phyloP scores from a whole-genome alignment of 495 filamentous ascomycete genomes.

The Penicillium goetzii region DNA sequence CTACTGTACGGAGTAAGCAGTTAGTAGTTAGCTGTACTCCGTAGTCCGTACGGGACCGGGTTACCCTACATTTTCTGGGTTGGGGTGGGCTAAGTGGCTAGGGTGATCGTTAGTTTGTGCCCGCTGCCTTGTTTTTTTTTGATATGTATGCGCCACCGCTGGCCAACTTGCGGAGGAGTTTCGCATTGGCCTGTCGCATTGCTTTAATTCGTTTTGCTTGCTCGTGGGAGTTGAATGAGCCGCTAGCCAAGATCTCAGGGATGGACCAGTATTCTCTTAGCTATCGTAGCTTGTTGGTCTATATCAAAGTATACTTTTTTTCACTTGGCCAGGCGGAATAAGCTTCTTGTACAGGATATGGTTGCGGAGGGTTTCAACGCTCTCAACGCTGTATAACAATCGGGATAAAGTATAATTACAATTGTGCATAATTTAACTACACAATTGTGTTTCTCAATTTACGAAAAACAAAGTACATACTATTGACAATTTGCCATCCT shows the following conservation, averaged over 20 bases:
- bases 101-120: slow-evolving; percentile 17
- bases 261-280: neutral
- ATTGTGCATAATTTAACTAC: neutral
- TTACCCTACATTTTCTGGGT: neutral
- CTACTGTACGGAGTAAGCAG: neutral
- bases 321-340: too few species aligned
- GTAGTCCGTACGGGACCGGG: too few species aligned
- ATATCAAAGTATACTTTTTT: neutral
- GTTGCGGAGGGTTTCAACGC: neutral
- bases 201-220: neutral
- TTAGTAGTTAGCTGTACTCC: neutral
- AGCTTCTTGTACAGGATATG: neutral
- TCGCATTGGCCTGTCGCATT: slow-evolving; percentile 1
- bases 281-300: neutral
- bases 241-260: neutral
- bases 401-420: neutral
- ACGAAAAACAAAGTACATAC: neutral
- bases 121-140: slow-evolving; percentile 31
- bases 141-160: slow-evolving; percentile 12
- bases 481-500: neutral
- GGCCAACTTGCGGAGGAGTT: neutral
- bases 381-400: neutral
- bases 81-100: neutral
- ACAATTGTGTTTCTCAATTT: neutral
- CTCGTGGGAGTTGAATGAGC: neutral